Base-by-base conservation (phyloP, 208 protist genomes). In the Leishmania turanica region DNA sequence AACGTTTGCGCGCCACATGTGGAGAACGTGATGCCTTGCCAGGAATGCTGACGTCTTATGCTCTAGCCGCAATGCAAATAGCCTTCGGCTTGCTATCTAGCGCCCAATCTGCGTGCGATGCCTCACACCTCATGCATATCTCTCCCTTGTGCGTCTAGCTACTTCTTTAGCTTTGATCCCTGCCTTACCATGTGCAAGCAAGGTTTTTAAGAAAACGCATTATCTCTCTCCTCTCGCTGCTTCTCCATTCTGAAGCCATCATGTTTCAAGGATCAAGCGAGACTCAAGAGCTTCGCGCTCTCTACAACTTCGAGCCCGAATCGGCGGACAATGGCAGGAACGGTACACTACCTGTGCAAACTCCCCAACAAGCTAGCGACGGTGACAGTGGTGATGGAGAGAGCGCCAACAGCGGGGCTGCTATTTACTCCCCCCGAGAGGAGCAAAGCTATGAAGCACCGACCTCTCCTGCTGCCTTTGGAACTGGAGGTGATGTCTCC, bases 271-370 rank as follows among this genome's bases (percentile, higher is more conserved):
- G 75, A 21, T 73, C 65, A 34, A 85, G 76, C 40, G 82, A 85
- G 65, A 81, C 65, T 34, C 82, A 85, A 62, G 82, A 85, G 82
- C 82, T 85, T 15, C 77, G 56, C 65, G 76, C 74, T 69, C 72
- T 90, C 51, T 94, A 94, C 78, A 85, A 92, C 74, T 94, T 94
- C 31, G 75, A 65, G 53, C 77, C 51, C 4, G 80, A 84, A 5
- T 84, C 85, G 8, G 66, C 82, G 3, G 77, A 45, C 31, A 86
- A 69, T 31, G 42, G 51, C 21, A 21, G 60, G 6, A 31, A n/a
- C 6, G 62, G 24, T 58, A 9, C 69, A 71, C 3, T 45, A 42
- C 27, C 56, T 58, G 37, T 40, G 31, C 34, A 80, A 51, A 64
- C 65, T 51, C 45, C 77, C 27, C 34, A 56, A 15, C 71, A 40